Evolutionary conservation across 2,329 filamentous ascomycete genomes (phyloP).

Genomic region (Paracamarosporium sp.): DNA sequence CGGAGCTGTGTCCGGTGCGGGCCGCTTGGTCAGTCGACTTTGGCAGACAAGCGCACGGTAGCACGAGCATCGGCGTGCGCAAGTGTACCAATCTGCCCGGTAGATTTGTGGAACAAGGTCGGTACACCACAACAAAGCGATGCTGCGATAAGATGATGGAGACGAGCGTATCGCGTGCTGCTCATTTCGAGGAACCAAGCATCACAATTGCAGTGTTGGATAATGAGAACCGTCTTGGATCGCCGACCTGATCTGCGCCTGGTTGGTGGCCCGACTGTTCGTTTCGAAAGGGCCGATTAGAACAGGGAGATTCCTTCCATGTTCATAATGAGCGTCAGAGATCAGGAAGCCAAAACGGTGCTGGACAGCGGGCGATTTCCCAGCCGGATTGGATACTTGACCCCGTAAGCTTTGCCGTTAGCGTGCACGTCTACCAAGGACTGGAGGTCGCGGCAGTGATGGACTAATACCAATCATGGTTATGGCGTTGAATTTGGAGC

Average conservation of each 20-base stretch:
- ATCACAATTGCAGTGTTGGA: not conserved
- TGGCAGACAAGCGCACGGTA: not conserved
- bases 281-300: not conserved
- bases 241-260: not conserved
- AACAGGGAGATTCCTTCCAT: not conserved
- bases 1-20: conserved; percentile 29
- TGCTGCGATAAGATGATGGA: not conserved
- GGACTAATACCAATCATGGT: not conserved
- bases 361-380: not conserved
- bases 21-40: conserved; percentile 11
- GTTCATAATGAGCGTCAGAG: not conserved
- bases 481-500: not conserved
- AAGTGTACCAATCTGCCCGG: not conserved
- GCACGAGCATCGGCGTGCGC: not conserved
- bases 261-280: not conserved
- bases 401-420: not conserved
- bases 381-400: not conserved
- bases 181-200: not conserved
- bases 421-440: not conserved
- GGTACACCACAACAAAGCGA: not conserved
- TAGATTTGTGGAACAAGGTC: no score
- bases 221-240: not conserved
- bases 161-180: not conserved
- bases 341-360: not conserved
- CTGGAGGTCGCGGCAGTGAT: not conserved